Percentiles rank a stretch among this genome's conserved stretches.
Evolutionary conservation across 2,329 filamentous ascomycete species (phyloP).

Genomic region (Penicillium sp.): DNA sequence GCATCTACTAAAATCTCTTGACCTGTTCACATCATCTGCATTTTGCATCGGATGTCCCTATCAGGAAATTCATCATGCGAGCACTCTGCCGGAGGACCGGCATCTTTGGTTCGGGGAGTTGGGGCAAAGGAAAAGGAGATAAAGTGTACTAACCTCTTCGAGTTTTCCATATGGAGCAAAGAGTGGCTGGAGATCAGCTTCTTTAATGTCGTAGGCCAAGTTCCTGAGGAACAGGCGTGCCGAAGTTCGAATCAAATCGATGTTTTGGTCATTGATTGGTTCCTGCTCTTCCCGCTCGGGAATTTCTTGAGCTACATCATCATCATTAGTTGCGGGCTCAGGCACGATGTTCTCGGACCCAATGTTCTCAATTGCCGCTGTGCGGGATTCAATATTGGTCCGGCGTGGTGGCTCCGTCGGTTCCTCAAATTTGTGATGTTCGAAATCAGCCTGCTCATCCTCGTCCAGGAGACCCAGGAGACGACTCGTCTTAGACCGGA

Average conservation of each 20-base stretch:
- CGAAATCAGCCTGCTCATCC: conserved; percentile 45
- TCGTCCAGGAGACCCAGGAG: conserved; percentile 81
- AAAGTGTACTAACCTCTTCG: conserved; percentile 72
- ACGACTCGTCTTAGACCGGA: conserved; percentile 82
- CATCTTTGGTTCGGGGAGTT: neutral
- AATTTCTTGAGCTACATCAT: conserved; percentile 13
- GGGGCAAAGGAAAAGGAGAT: conserved; percentile 8
- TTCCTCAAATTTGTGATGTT: conserved; percentile 24
- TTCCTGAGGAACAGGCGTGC: conserved; percentile 86
- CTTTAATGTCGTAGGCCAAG: conserved; percentile 73
- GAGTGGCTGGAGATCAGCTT: conserved; percentile 70
- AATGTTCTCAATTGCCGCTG: conserved; percentile 17
- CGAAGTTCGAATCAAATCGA: conserved; percentile 67
- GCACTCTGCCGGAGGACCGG: conserved; percentile 24
- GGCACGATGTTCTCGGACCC: conserved; percentile 9
- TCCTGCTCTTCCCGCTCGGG: conserved; percentile 14
- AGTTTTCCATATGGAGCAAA: conserved; percentile 72
- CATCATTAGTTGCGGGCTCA: conserved; percentile 12
- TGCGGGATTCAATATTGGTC: conserved; percentile 20
- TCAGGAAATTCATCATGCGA: conserved; percentile 94
- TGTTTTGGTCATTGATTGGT: conserved; percentile 38
- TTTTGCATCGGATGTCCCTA: conserved; percentile 98
- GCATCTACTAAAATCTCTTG: conserved; percentile 99
- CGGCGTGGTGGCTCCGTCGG: conserved; percentile 9
- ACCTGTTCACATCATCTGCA: conserved; percentile 86